Evolutionary conservation across 129 eudicot genomes (phyloP), one percentile per base, ranked within the genome.

Genomic region (carrot (Daucus carota)): DNA sequence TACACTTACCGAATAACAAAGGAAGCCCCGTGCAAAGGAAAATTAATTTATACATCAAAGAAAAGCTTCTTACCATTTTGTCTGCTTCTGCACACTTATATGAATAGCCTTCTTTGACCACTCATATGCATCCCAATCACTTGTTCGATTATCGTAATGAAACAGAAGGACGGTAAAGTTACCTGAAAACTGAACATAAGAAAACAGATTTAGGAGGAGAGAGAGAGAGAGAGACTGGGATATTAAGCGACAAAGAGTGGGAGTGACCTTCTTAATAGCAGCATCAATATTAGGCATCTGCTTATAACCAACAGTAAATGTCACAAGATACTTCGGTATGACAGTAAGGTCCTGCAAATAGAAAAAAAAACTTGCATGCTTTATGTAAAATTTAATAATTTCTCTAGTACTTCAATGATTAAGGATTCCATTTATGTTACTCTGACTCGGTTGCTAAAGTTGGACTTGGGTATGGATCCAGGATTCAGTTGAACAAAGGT

Each of bases 31-130:
- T 28, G 29, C 28, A 24, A 71, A 9, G n/a, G 33, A 42, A 66
- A 71, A 41, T 12, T 31, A 42, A 29, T 20, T 40, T 41, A 70
- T 7, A 41, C 6, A 20, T 40, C 14, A 22, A 6, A 52, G 15
- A 28, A 70, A 8, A 42, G 34, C 6, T 42, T 54, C 74, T 42
- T 46, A 85, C 88, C 88, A 85, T 79, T 85, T 85, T 40, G 86
- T 73, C 72, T 85, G 88, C 75, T 82, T 85, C 81, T 69, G 76
- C 24, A 47, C 65, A 38, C 86, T 82, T 75, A 85, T 20, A 82
- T 85, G 88, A 60, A 85, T 85, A 73, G 88, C 88, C 79, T 78
- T 60, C 65, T 77, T 76, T 76, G 88, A 82, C 88, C 88, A 85
- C 15, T 79, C 88, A 43, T 76, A 82, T 71, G 80, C 75, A 76